phyloP scores from a whole-genome alignment of 768 basidiomycete species.

The Suillus fuscotomentosus region DNA sequence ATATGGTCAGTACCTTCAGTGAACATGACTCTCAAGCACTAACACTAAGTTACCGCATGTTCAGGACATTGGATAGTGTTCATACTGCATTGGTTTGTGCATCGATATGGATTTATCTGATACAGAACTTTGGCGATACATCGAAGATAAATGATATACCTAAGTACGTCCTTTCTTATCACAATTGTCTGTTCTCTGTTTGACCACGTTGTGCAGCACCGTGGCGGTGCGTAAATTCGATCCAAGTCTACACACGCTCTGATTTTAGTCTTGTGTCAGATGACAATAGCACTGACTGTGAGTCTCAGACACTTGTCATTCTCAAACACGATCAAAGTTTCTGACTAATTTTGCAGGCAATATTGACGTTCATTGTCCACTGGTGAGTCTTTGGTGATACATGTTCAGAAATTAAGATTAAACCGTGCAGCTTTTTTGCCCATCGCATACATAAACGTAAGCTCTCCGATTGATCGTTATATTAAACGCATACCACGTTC shows the following conservation, averaged over 20 bases:
- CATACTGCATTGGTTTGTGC: constrained; percentile 41
- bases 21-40: background rate
- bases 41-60: background rate
- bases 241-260: background rate
- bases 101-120: constrained; percentile 44
- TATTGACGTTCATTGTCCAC: constrained; percentile 50
- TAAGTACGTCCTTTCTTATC: constrained; percentile 30
- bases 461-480: constrained; percentile 8
- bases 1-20: constrained; percentile 21
- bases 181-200: background rate
- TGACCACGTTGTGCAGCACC: constrained; percentile 12
- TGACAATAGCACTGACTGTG: constrained; percentile 33
- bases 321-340: background rate
- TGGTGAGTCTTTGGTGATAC: constrained; percentile 33
- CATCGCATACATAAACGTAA: constrained; percentile 43
- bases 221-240: constrained; percentile 23
- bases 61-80: constrained; percentile 34
- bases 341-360: constrained; percentile 35
- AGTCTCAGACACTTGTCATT: constrained; percentile 6
- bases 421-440: constrained; percentile 32
- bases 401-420: background rate
- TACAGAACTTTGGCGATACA: constrained; percentile 40
- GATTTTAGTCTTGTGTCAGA: constrained; percentile 10
- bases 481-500: background rate
- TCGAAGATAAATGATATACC: constrained; percentile 42